These are phyloP conservation scores for Lophiostoma macrostomum DNA, from an alignment of 495 filamentous ascomycete genomes.

Conservation along the genomic window DNA sequence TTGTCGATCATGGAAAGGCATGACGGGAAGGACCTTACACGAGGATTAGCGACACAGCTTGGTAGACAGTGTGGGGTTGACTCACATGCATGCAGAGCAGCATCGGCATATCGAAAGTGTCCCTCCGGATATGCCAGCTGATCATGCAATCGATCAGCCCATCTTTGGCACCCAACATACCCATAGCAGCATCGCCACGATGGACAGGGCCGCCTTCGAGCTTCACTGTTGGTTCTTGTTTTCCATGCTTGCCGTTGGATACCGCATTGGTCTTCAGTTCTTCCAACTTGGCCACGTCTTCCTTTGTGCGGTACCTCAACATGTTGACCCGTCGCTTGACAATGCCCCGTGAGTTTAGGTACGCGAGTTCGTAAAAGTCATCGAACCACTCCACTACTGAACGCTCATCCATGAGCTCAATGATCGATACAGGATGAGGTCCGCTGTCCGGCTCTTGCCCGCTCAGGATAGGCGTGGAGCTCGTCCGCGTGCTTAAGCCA, in stretches of 20 bases:
- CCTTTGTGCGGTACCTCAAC: slow-evolving; percentile 82
- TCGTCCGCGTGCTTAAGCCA: slow-evolving; percentile 26
- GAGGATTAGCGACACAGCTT: neutral
- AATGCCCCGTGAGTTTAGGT: slow-evolving; percentile 79
- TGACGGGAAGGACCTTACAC: slow-evolving; percentile 50
- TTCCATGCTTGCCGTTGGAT: slow-evolving; percentile 14
- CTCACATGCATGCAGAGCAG: slow-evolving; percentile 95
- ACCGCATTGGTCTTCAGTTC: slow-evolving; percentile 29
- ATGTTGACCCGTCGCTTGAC: slow-evolving; percentile 81
- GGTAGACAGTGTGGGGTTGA: slow-evolving; percentile 27
- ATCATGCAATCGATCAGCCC: slow-evolving; percentile 92
- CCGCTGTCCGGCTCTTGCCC: slow-evolving; percentile 30
- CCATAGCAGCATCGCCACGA: slow-evolving; percentile 67
- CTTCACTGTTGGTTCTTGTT: slow-evolving; percentile 39
- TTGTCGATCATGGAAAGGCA: no score
- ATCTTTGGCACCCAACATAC: slow-evolving; percentile 71
- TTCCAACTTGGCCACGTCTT: slow-evolving; percentile 49
- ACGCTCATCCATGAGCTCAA: slow-evolving; percentile 90
- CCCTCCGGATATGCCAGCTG: slow-evolving; percentile 93
- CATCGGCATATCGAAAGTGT: slow-evolving; percentile 98
- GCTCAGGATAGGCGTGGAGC: slow-evolving; percentile 46
- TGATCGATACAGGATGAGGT: slow-evolving; percentile 77
- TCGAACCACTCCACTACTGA: slow-evolving; percentile 94
- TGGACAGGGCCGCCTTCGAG: slow-evolving; percentile 53
- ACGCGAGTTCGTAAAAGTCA: slow-evolving; percentile 87